Base-by-base conservation (phyloP, 208 protist species). In the Kentomonas sorsogonicus region DNA sequence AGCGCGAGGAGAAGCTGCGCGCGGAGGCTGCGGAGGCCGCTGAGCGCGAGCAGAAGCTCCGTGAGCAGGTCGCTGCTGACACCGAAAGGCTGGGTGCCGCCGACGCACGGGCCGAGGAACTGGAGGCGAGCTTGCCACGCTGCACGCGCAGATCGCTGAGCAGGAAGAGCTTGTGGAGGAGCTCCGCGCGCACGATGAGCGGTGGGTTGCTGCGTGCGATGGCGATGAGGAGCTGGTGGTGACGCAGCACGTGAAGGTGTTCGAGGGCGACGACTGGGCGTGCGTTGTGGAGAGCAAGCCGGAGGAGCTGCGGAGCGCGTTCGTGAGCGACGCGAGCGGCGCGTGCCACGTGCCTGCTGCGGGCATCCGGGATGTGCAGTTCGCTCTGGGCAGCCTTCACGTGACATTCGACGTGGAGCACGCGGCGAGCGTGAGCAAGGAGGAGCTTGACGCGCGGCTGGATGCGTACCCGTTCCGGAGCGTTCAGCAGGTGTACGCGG, bases 211-310 rank as follows among this genome's bases (percentile, higher is more conserved):
- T 6, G 20, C 18, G 5, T 1, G 2, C 9, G 45, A 48, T 0
- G 18, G 5, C 45, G n/a, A n/a, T n/a, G 29, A 54, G 6, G 29
- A 51, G 1, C 0, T 30, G 29, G 60, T 54, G 1, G 43, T 40
- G 22, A 66, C 55, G 22, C 18, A 38, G 10, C 56, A 66, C 47
- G 43, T 15, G n/a, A 75, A 75, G 50, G 40, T 57, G 48, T 66
- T 75, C 36, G 63, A 47, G 16, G 69, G 63, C 43, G 54, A 45
- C 0, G 69, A 69, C 1, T 75, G 69, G 69, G 57, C 18, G 13
- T 0, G 41, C 1, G 69, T 69, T 11, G 15, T 75, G 4, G 31
- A 58, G 25, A 23, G 29, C 10, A 58, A 66, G 33, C 53, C 47
- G 10, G 63, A 66, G 50, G 69, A 68, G 36, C 45, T 75, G 48